A percentile compares a stretch with the other conserved stretches of the same genome.
These are phyloP conservation scores for Mortierella sp. DNA, from an alignment of 371 early-diverging fungal genomes.

Conservation along the genomic window DNA sequence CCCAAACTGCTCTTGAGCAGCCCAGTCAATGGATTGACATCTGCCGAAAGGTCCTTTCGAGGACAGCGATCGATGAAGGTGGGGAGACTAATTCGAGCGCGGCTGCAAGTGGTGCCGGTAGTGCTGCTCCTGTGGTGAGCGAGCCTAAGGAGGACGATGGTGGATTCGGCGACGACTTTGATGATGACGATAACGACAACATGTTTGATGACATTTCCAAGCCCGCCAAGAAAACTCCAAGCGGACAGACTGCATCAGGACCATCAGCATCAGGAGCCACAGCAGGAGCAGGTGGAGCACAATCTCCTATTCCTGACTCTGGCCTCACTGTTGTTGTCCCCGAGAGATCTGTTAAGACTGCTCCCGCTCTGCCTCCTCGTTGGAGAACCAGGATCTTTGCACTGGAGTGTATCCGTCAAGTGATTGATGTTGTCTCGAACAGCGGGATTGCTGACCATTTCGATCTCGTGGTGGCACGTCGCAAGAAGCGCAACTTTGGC, in stretches of 20 bases:
- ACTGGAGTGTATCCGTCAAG: slow-evolving; percentile 79
- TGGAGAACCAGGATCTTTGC: slow-evolving; percentile 94
- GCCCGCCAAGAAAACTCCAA: slow-evolving; percentile 25
- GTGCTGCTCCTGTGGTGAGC: slow-evolving; percentile 19
- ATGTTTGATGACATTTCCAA: slow-evolving; percentile 38
- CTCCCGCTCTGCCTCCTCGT: slow-evolving; percentile 76
- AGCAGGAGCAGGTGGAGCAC: slow-evolving; percentile 12
- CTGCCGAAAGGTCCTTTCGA: slow-evolving; percentile 83
- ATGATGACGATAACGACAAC: slow-evolving; percentile 61
- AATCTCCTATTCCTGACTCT: slow-evolving; percentile 25
- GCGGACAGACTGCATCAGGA: slow-evolving; percentile 15
- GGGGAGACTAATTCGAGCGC: slow-evolving; percentile 27
- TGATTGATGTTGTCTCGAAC: slow-evolving; percentile 71
- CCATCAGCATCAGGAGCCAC: neutral
- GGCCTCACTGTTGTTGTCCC: slow-evolving; percentile 10
- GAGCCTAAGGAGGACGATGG: slow-evolving; percentile 43
- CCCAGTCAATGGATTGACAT: slow-evolving; percentile 92
- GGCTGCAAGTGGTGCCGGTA: slow-evolving; percentile 1
- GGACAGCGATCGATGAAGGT: slow-evolving; percentile 59
- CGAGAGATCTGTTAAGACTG: slow-evolving; percentile 32
- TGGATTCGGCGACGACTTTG: slow-evolving; percentile 63
- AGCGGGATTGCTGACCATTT: slow-evolving; percentile 79
- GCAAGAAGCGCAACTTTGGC: slow-evolving; percentile 67
- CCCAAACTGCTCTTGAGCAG: slow-evolving; percentile 77
- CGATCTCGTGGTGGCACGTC: slow-evolving; percentile 76